Base-by-base conservation (phyloP, 805 yeast species). In the Jamesozyma hellenica region DNA sequence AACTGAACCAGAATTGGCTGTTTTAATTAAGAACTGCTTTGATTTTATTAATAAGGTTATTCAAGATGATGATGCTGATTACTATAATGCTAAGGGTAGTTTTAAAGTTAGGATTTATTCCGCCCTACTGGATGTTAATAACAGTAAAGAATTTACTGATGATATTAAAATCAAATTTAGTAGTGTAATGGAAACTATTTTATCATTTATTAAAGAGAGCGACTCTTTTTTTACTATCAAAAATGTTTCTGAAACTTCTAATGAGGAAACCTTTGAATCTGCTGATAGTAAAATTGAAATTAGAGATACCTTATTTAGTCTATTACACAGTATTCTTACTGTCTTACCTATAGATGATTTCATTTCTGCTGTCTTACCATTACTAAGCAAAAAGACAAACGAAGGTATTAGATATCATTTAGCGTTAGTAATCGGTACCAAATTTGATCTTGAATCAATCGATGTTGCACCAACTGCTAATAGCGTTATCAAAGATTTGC, bases 321-420 rank as follows among this genome's bases (percentile, higher is more conserved):
- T 84, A 37, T 66, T 90, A 46, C 74, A 77, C 27, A 74, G 74
- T 47, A 64, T 79, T 46, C 64, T 90, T 43, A 76, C 77, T 42
- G 66, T 86, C 45, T 65, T 90, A 39, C 96, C 97, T 25, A 72
- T 87, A 46, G 71, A 71, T 45, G 72, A 76, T 47, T 88, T 84
- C 56, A 79, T 81, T 23, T 65, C 69, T 14, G 75, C 94, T 1
- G 70, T 82, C 18, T 63, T 71, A 21, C 64, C 67, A 8, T 53
- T 77, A 36, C 42, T 61, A 33, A 42, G 44, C 7, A 49, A 46
- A 21, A 49, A 43, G 15, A 42, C 49, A 12, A 47, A 75, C 11
- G 55, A 67, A 39, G 72, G 68, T 39, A 69, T 81, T 35, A 77
- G 77, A 42, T 72, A 72, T 48, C 80, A 77, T 49, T 66, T 82